These are phyloP conservation scores for Cytospora leucostoma DNA, from an alignment of 2,329 filamentous ascomycete species.

Conservation along the genomic window DNA sequence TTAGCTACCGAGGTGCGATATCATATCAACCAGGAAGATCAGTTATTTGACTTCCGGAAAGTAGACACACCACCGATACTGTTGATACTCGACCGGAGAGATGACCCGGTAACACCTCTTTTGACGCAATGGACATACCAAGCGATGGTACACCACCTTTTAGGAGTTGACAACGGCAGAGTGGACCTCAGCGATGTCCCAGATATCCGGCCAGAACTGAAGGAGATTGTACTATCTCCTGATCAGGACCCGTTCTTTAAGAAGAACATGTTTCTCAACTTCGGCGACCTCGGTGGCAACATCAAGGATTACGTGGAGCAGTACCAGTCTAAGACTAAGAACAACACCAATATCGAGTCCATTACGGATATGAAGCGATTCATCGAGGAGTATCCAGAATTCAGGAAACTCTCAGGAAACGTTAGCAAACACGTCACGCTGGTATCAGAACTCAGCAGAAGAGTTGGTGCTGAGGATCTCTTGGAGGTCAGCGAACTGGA, in stretches of 20 bases:
- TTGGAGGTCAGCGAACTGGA: constrained; percentile 97
- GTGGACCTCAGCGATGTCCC: constrained; percentile 85
- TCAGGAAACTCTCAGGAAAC: constrained; percentile 93
- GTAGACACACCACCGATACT: constrained; percentile 93
- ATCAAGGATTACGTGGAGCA: constrained; percentile 99
- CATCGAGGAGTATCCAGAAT: constrained; percentile 98
- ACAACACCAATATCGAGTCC: constrained; percentile 91
- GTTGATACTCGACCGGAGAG: constrained; percentile 84
- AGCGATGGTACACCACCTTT: constrained; percentile 97
- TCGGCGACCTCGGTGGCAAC: constrained; percentile 90
- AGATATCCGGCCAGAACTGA: constrained; percentile 81
- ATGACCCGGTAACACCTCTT: constrained; percentile 91
- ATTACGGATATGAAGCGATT: constrained; percentile 99
- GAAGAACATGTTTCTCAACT: constrained; percentile 99
- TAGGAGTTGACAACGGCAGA: constrained; percentile 93
- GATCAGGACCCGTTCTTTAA: constrained; percentile 98
- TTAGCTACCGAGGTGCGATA: constrained; percentile 90
- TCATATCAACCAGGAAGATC: constrained; percentile 91
- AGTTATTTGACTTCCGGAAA: constrained; percentile 93
- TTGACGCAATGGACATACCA: constrained; percentile 99
- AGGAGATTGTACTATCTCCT: constrained; percentile 91
- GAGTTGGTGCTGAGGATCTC: constrained; percentile 81
- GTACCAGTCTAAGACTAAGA: constrained; percentile 97
- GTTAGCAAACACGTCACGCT: constrained; percentile 98
- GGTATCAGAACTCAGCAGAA: constrained; percentile 87